Evolutionary conservation across 2,329 filamentous ascomycete genomes (phyloP), one percentile per base, ranked within the genome.

Genomic region (Monilinia vaccinii-corymbosi): DNA sequence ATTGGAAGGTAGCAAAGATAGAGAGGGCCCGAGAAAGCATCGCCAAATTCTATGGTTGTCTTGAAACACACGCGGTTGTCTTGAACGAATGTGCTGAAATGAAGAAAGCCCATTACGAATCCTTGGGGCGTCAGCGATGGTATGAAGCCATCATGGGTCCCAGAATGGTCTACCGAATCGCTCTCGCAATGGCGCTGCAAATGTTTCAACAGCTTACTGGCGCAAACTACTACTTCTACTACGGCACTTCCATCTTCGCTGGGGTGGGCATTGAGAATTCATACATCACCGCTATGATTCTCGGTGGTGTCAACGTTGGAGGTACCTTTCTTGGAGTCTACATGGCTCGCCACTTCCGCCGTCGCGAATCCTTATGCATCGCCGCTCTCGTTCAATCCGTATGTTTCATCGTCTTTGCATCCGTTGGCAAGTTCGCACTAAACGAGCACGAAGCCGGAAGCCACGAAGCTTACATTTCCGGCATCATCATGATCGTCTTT

Each of bases 371-470:
- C 3, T 76, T 91, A 1, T 81, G 89, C 64, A 69, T 81, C 16
- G 87, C 86, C 46, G 85, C 81, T 3, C 66, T 86, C 16, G 89
- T 86, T 85, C 75, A 90, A 61, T 88, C 87, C 69, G 85, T 82
- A 68, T 87, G 83, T 71, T 86, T 87, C 75, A 71, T 87, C 56
- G 75, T 81, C 61, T 81, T 81, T 47, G 78, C 79, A 1, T 79
- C 77, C 0, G 77, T 81, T 2, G 79, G 79, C 1, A 77, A 80
- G 68, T 80, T 79, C 64, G 62, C 71, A 10, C 74, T 81, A 76
- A 84, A 0, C 36, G 31, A 10, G 52, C 58, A 28, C 5, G 23
- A 84, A 9, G 77, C 78, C 36, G 10, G 66, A 73, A 46, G 67
- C 10, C 8, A 36, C 7, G 18, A 77, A 0, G 72, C 72, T 6